A percentile compares a stretch with the other conserved stretches of the same genome.
Evolutionary conservation across 805 yeast genomes (phyloP).

Genomic region (Candida insectorum): DNA sequence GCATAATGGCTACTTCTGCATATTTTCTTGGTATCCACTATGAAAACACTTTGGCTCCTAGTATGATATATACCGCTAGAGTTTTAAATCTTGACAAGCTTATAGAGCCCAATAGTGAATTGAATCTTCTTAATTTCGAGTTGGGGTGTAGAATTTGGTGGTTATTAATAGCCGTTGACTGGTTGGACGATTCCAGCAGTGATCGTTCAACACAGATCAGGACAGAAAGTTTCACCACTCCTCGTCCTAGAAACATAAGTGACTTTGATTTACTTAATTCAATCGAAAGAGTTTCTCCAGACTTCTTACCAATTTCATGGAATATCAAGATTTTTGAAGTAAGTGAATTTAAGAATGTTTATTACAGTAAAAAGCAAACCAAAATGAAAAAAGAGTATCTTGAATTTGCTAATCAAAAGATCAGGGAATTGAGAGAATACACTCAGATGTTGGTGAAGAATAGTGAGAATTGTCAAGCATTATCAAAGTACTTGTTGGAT

Average conservation of each 20-base stretch:
- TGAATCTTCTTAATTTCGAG: constrained; percentile 11
- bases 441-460: neutral
- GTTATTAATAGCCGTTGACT: constrained; percentile 25
- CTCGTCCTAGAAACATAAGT: constrained; percentile 17
- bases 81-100: constrained; percentile 19
- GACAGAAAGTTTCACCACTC: constrained; percentile 17
- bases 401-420: neutral
- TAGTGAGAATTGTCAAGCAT: neutral
- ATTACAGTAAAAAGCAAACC: constrained; percentile 14
- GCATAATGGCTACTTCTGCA: constrained; percentile 21
- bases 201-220: constrained; percentile 19
- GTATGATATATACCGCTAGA: constrained; percentile 19
- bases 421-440: neutral
- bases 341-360: constrained; percentile 19
- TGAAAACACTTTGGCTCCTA: constrained; percentile 18
- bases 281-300: constrained; percentile 15
- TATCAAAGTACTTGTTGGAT: constrained; percentile 2
- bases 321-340: constrained; percentile 16
- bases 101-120: constrained; percentile 5
- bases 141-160: constrained; percentile 22
- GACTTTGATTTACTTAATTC: constrained; percentile 10
- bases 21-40: constrained; percentile 25
- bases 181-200: constrained; percentile 22
- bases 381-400: neutral
- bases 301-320: constrained; percentile 16